A percentile compares a stretch with the other conserved stretches of the same genome.
Conservation (phyloP, 1,284 basidiomycete species). For the Blastosporella zonata region DNA sequence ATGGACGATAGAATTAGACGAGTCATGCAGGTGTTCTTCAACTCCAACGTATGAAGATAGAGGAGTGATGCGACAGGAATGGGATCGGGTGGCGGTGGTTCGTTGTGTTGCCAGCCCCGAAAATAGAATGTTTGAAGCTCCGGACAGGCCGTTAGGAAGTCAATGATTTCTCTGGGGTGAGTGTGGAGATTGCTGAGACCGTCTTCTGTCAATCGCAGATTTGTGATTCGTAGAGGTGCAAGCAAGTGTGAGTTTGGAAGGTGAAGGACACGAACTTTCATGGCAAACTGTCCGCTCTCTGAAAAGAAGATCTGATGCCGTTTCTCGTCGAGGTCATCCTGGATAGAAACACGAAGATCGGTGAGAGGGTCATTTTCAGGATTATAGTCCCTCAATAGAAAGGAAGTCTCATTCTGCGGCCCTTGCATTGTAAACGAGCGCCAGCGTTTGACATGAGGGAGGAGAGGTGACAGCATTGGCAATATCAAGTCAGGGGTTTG, state of each 20-base stretch:
- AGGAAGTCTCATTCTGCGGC: constrained; percentile 27
- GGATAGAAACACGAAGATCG: constrained; percentile 28
- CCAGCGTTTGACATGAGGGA: constrained; percentile 54
- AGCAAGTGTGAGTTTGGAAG: constrained; percentile 44
- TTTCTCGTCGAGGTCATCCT: constrained; percentile 30
- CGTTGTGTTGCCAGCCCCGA: constrained; percentile 51
- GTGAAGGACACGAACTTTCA: constrained; percentile 42
- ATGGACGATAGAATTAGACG: constrained; percentile 62
- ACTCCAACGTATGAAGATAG: constrained; percentile 49
- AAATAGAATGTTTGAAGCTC: constrained; percentile 55
- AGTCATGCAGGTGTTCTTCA: constrained; percentile 58
- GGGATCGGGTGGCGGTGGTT: constrained; percentile 25
- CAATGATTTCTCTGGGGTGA: constrained; percentile 46
- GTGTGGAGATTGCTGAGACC: constrained; percentile 37
- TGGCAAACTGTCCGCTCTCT: constrained; percentile 27
- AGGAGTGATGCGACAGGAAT: constrained; percentile 49
- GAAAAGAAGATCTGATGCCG: constrained; percentile 28
- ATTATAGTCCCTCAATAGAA: constrained; percentile 17
- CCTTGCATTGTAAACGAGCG: constrained; percentile 43
- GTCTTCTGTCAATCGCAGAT: constrained; percentile 52
- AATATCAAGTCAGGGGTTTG: constrained; percentile 49
- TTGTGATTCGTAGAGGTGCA: constrained; percentile 50
- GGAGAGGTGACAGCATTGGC: constrained; percentile 58
- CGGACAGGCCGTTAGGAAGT: constrained; percentile 58
- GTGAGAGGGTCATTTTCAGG: constrained; percentile 17